Conservation (phyloP, 129 eudicot species). For the Pittosporum tobira region DNA sequence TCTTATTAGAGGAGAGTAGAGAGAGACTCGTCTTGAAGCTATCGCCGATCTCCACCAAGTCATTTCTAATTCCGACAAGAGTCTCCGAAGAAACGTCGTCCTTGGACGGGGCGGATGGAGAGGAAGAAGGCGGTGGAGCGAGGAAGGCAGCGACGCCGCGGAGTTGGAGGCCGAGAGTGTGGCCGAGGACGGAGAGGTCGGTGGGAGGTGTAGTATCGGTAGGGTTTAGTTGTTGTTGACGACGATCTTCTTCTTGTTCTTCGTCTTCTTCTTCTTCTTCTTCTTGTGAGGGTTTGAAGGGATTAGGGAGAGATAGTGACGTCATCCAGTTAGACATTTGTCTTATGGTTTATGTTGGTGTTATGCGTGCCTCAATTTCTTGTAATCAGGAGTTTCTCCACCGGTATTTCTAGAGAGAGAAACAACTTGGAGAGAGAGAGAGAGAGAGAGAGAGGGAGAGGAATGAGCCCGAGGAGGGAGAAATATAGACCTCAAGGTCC, state of each 20-base stretch:
- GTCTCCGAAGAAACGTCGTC: conserved; percentile 13
- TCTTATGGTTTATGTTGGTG: too few species aligned
- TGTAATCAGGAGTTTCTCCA: too few species aligned
- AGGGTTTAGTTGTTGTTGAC: conserved; percentile 9
- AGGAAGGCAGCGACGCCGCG: conserved; percentile 60
- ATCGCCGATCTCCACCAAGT: conserved; percentile 55
- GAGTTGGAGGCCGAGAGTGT: conserved; percentile 39
- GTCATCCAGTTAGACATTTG: too few species aligned
- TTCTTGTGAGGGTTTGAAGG: conserved; percentile 28
- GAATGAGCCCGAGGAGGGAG: too few species aligned
- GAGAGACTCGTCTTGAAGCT: conserved; percentile 45
- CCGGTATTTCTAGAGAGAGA: too few species aligned
- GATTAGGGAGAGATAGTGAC: conserved; percentile 24
- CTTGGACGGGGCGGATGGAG: background rate
- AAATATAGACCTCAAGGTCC: too few species aligned
- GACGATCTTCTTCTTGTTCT: background rate
- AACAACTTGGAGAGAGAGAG: too few species aligned
- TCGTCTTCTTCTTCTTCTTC: background rate
- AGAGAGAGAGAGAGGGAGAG: too few species aligned
- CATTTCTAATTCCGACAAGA: conserved; percentile 36
- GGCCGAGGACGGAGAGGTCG: conserved; percentile 39
- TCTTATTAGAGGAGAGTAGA: conserved; percentile 37
- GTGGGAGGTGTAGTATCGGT: conserved; percentile 22
- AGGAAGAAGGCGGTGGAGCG: conserved; percentile 46
- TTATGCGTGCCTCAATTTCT: too few species aligned